Evolutionary conservation across 805 yeast genomes (phyloP), one percentile per base, ranked within the genome.

Genomic region (Wilhelminamyces savonicus): DNA sequence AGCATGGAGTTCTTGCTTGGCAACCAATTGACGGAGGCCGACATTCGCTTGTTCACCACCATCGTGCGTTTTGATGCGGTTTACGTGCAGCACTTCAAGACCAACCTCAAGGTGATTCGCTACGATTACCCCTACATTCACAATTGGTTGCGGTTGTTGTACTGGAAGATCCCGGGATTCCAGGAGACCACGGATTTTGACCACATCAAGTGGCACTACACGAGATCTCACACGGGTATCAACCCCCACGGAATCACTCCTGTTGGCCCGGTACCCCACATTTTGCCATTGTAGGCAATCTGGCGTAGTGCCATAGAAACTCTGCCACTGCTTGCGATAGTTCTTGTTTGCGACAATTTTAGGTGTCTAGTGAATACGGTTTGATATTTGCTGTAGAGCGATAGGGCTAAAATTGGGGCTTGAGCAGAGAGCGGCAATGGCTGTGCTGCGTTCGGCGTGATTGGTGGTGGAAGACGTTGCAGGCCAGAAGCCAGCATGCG

Each of bases 11-110:
- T 54, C 36, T 55, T 87, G 29, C 48, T 76, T 7, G 90, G 88
- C 5, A 67, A 76, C 32, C 62, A 56, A 27, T 59, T 90, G 31
- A 88, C 97, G 2, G 96, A 90, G 60, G 94, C 94, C 5, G 98
- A 90, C 54, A 68, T 90, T 34, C 71, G 97, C 41, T 71, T 90
- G 28, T 90, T 62, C 62, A 77, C 96, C 15, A 90, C 97, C 2
- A 78, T 90, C 35, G 68, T 86, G 25, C 75, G 98, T 46, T 90
- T 90, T 48, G 97, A 90, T 54, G 82, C 94, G 1, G 94, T 87
- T 14, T 90, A 90, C 51, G 90, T 82, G 31, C 95, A 88, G 57
- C 97, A 90, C 56, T 92, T 90, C 74, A 92, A 90, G 61, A 84
- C 95, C 56, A 90, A 90, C 56, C 56, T 86, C 37, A 78, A 78